These are phyloP conservation scores for Tilletia walkeri DNA, from an alignment of 1,284 basidiomycete species.

Conservation along the genomic window DNA sequence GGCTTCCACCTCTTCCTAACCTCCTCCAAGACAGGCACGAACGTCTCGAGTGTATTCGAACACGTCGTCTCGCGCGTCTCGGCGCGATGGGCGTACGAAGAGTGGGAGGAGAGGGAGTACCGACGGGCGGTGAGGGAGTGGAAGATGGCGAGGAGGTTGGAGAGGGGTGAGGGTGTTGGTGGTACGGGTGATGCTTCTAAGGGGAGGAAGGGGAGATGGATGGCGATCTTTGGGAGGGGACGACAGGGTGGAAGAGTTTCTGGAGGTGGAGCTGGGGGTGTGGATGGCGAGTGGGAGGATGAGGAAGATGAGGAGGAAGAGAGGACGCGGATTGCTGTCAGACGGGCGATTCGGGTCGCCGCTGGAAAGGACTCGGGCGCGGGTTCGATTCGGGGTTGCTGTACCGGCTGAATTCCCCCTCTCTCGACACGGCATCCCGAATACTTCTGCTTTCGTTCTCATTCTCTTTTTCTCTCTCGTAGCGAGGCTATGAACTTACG, in stretches of 20 bases:
- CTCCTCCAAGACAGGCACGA: slow-evolving; percentile 34
- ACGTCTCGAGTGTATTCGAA: slow-evolving; percentile 37
- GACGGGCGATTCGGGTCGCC: slow-evolving; percentile 14
- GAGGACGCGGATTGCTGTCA: not conserved
- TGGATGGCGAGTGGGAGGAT: not conserved
- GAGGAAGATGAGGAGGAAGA: slow-evolving; percentile 6
- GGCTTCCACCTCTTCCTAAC: slow-evolving; percentile 49
- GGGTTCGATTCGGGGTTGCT: not conserved
- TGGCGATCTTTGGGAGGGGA: not conserved
- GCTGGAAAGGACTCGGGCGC: slow-evolving; percentile 7
- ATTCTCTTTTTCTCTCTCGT: too few species aligned
- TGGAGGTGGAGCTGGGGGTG: not conserved
- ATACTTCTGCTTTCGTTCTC: too few species aligned
- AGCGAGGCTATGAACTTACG: too few species aligned
- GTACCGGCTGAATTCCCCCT: not conserved
- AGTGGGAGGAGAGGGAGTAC: slow-evolving; percentile 17
- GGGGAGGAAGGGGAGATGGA: not conserved
- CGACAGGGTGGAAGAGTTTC: not conserved
- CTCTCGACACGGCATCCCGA: too few species aligned
- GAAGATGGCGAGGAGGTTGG: not conserved
- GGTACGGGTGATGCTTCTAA: not conserved
- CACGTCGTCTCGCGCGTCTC: slow-evolving; percentile 36
- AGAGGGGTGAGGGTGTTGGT: not conserved
- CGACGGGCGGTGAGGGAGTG: slow-evolving; percentile 12
- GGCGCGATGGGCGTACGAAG: slow-evolving; percentile 23